These are phyloP conservation scores for Vanrija humicola DNA, from an alignment of 1,284 basidiomycete species.

Conservation along the genomic window DNA sequence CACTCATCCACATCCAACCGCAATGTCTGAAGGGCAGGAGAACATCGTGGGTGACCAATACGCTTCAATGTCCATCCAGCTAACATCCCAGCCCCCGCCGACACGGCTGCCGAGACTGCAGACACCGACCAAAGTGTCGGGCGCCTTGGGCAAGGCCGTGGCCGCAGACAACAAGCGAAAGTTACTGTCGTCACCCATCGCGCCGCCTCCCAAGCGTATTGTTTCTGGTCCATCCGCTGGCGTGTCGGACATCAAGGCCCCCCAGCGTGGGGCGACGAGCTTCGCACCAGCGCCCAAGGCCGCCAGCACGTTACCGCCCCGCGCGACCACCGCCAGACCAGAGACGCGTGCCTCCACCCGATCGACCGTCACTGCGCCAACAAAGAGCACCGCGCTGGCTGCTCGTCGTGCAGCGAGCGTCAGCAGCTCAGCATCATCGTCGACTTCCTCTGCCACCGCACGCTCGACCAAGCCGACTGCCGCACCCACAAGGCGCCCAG, in stretches of 20 bases:
- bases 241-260: not conserved
- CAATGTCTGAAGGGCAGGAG: constrained; percentile 38
- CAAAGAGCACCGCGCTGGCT: not conserved
- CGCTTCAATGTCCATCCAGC: not conserved
- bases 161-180: constrained; percentile 28
- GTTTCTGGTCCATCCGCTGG: constrained; percentile 17
- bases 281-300: too few species aligned
- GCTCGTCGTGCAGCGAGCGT: not conserved
- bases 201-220: constrained; percentile 26
- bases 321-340: constrained; percentile 12
- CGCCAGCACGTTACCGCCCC: constrained; percentile 4
- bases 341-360: constrained; percentile 1
- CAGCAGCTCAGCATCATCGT: not conserved
- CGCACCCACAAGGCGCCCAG: too few species aligned
- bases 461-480: not conserved
- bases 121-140: constrained; percentile 17
- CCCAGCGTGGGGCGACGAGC: not conserved
- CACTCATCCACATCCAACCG: not conserved
- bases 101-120: constrained; percentile 31
- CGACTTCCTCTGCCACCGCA: not conserved
- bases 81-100: constrained; percentile 12
- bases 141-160: not conserved
- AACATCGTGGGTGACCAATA: constrained; percentile 21
- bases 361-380: too few species aligned
- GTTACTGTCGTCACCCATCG: constrained; percentile 25